Percentiles rank a stretch among this genome's conserved stretches.
Evolutionary conservation across 192 early-diverging fungal genomes (phyloP).

Genomic region (Globomyces pollinis-pini): DNA sequence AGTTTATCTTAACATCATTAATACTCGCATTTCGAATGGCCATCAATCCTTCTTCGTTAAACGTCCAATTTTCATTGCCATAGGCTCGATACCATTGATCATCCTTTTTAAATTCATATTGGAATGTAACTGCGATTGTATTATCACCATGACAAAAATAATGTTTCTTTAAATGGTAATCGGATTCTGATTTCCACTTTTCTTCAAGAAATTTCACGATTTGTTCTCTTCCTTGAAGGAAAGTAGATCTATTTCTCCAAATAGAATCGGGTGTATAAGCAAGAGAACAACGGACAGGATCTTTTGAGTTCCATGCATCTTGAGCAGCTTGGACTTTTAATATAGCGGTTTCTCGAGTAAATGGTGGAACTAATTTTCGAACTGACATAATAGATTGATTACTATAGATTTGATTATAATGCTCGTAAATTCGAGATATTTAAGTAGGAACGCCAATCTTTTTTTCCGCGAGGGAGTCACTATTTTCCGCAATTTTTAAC

Average conservation of each 20-base stretch:
- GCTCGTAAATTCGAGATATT: too few relatives aligned
- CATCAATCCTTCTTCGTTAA: not conserved
- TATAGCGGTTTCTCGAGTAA: not conserved
- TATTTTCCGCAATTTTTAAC: too few relatives aligned
- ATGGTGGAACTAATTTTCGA: not conserved
- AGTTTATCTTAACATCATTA: not conserved
- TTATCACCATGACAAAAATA: not conserved
- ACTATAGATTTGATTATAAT: too few relatives aligned
- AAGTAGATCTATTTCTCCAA: not conserved
- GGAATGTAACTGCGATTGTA: constrained; percentile 3
- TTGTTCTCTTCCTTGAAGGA: not conserved
- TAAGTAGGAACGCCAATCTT: too few relatives aligned
- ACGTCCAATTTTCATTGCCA: not conserved
- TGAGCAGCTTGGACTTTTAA: not conserved
- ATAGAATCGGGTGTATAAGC: not conserved
- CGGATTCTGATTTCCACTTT: not conserved
- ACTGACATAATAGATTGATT: too few relatives aligned
- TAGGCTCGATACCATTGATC: not conserved
- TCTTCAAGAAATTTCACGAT: not conserved
- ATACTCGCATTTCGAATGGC: not conserved
- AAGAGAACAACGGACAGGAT: not conserved
- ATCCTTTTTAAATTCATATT: not conserved
- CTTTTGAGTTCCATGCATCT: constrained; percentile 4
- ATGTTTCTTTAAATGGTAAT: not conserved
- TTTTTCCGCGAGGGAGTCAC: too few relatives aligned